A percentile compares a stretch with the other conserved stretches of the same genome.
Conservation (phyloP, 768 basidiomycete species). For the Termitomyces sp. region DNA sequence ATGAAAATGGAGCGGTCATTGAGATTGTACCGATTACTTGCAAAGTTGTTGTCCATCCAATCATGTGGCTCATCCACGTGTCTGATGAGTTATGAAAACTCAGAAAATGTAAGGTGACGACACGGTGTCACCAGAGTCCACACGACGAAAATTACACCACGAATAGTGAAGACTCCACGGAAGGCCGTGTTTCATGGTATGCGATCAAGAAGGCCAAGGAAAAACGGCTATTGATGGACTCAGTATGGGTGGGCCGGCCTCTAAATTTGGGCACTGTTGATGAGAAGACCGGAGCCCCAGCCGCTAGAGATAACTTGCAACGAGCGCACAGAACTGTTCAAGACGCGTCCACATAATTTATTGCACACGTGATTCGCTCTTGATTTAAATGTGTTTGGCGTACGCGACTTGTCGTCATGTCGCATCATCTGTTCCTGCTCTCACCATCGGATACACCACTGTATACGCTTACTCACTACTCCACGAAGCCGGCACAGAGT, state of each 20-base stretch:
- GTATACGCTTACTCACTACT: conserved; percentile 79
- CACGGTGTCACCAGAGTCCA: conserved; percentile 46
- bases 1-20: neutral
- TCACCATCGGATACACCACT: conserved; percentile 86
- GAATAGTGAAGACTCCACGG: conserved; percentile 60
- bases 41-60: conserved; percentile 64
- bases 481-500: conserved; percentile 61
- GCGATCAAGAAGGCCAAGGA: conserved; percentile 39
- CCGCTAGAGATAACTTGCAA: too few species aligned
- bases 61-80: conserved; percentile 29
- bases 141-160: conserved; percentile 53
- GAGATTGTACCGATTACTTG: conserved; percentile 55
- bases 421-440: conserved; percentile 80
- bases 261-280: conserved; percentile 3
- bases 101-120: neutral
- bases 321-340: neutral
- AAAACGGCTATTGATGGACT: conserved; percentile 4
- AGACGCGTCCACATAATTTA: conserved; percentile 3
- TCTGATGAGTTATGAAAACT: conserved; percentile 16
- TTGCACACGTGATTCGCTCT: conserved; percentile 9
- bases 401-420: conserved; percentile 42
- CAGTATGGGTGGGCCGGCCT: conserved; percentile 9
- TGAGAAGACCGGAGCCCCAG: conserved; percentile 4
- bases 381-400: conserved; percentile 5
- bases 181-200: conserved; percentile 52